Conservation (phyloP, 805 yeast genomes). For the Babjeviella inositovora region DNA sequence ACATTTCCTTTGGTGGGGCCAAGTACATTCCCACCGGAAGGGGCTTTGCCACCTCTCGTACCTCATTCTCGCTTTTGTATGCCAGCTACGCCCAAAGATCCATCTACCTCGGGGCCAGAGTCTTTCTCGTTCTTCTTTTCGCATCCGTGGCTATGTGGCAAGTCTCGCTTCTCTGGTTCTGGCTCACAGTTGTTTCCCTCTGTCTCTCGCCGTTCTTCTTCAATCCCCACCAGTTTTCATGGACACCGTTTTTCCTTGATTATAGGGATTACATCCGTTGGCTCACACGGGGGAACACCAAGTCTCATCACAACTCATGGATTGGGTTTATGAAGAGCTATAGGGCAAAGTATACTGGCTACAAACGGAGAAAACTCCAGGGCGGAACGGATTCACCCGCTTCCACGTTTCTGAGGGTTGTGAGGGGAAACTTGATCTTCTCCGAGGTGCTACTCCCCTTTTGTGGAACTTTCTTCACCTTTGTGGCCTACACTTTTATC, state of each 20-base stretch:
- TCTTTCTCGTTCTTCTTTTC: constrained; percentile 52
- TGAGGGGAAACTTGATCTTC: no score
- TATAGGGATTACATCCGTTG: constrained; percentile 87
- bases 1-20: constrained; percentile 74
- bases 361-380: no score
- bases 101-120: constrained; percentile 73
- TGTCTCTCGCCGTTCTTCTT: constrained; percentile 86
- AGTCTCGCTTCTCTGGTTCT: constrained; percentile 90
- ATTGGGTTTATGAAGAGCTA: constrained; percentile 69
- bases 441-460: no score
- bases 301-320: constrained; percentile 85
- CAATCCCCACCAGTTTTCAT: constrained; percentile 96
- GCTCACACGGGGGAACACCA: constrained; percentile 82
- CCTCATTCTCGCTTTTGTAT: constrained; percentile 58
- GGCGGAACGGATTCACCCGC: no score
- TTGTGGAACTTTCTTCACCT: no score
- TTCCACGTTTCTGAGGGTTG: no score
- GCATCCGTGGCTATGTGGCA: constrained; percentile 80
- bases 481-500: constrained; percentile 65
- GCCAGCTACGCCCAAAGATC: constrained; percentile 72
- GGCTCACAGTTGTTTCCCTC: constrained; percentile 83
- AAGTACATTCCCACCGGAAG: constrained; percentile 78
- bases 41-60: constrained; percentile 74
- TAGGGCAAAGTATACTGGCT: no score
- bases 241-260: constrained; percentile 93